Evolutionary conservation across 2,329 filamentous ascomycete genomes (phyloP), one percentile per base, ranked within the genome.

Genomic region (Fusarium sp.): DNA sequence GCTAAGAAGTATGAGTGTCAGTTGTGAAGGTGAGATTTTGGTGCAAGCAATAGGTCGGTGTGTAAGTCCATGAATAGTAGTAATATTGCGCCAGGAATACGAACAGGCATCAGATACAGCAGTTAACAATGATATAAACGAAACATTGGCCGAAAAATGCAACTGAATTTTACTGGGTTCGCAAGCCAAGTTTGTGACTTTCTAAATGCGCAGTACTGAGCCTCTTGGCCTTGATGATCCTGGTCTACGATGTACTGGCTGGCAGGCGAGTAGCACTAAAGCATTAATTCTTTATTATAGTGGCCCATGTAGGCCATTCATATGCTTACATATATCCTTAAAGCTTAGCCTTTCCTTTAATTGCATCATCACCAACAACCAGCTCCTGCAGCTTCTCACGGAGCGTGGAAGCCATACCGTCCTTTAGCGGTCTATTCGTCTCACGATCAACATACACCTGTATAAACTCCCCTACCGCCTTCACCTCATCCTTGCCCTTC

Each of bases 401-500:
- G 79, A 94, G 82, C 57, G 83, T 83, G 13, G 84, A 78, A 51
- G 85, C 86, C 90, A 96, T 94, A 12, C 92, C 93, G 31, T 86
- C 84, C 35, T 85, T 82, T 31, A 86, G 88, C n/a, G 94, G 93
- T 69, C 91, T 89, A 74, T 92, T 90, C 22, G 89, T 92, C 42
- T 87, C 87, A 58, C 93, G 88, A 67, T 95, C 90, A n/a, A 97
- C 93, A 84, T 96, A 97, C 17, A 98, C 94, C 80, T 98, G 95
- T 20, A 94, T 88, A 79, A 96, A 95, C 76, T 93, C 92, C 3
- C 95, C 95, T 2, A 98, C 94, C 17, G 94, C 94, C 80, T 93
- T 83, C 15, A 96, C 94, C 26, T 88, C 85, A 3, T 94, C 90
- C 6, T 91, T 84, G 0, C 92, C 94, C 68, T 89, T 87, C 80